phyloP scores from a whole-genome alignment of 768 basidiomycete species.

The Termitomyces sp. region DNA sequence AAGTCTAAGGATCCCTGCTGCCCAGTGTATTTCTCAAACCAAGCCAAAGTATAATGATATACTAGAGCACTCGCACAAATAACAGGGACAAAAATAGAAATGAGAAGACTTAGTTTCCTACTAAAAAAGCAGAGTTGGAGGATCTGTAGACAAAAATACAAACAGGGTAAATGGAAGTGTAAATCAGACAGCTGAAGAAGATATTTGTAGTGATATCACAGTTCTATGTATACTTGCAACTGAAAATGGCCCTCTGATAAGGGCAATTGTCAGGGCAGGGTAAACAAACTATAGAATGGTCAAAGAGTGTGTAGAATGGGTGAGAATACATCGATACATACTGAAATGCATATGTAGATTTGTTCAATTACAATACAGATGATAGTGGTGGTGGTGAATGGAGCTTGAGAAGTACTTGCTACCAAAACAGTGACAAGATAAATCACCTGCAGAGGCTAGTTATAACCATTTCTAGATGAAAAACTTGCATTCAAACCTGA shows the following conservation, averaged over 20 bases:
- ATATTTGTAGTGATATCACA: not conserved
- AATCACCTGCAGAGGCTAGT: not conserved
- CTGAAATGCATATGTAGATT: not conserved
- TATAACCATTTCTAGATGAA: not conserved
- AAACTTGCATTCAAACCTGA: not conserved
- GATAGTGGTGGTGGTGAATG: too few relatives aligned
- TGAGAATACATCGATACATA: not conserved
- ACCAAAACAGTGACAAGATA: not conserved
- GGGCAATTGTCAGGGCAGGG: not conserved
- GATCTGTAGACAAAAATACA: too few relatives aligned
- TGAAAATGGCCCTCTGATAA: not conserved
- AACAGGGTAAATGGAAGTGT: too few relatives aligned
- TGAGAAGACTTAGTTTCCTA: too few relatives aligned
- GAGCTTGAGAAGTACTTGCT: too few relatives aligned
- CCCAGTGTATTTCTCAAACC: too few relatives aligned
- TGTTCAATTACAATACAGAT: not conserved
- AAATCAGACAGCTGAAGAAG: not conserved
- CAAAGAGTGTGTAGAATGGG: not conserved
- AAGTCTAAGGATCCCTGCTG: too few relatives aligned
- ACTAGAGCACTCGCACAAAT: too few relatives aligned
- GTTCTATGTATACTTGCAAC: not conserved
- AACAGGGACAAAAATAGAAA: too few relatives aligned
- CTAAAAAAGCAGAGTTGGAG: too few relatives aligned
- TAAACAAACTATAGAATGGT: not conserved
- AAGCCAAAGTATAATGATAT: too few relatives aligned